phyloP scores from a whole-genome alignment of 1,284 basidiomycete genomes.

The Chondrostereum purpureum region DNA sequence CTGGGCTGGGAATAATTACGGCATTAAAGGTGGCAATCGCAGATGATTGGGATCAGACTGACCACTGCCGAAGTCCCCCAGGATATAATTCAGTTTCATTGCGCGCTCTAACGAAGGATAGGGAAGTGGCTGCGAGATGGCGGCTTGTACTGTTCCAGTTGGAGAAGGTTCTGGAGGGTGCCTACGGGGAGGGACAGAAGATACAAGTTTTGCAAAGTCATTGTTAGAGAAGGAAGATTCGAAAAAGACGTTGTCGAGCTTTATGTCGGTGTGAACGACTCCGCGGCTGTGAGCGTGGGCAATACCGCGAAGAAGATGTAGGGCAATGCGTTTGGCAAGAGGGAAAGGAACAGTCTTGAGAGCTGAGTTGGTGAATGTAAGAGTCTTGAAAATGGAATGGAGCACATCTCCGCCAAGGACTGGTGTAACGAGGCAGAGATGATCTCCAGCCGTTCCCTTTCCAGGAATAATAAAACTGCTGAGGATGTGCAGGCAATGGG shows the following conservation, averaged over 20 bases:
- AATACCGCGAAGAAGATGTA: slow-evolving; percentile 20
- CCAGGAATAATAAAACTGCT: slow-evolving; percentile 14
- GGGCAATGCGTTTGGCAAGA: slow-evolving; percentile 22
- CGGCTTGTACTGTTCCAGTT: slow-evolving; percentile 19
- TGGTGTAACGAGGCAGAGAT: slow-evolving; percentile 23
- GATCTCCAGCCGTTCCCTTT: slow-evolving; percentile 17
- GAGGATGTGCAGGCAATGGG: slow-evolving; percentile 15
- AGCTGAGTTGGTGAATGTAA: slow-evolving; percentile 7
- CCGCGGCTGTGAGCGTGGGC: slow-evolving; percentile 16
- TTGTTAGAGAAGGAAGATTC: slow-evolving; percentile 12
- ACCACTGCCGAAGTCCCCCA: slow-evolving; percentile 27
- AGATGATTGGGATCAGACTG: no score
- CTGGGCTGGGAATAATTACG: no score
- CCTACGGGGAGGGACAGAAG: slow-evolving; percentile 14
- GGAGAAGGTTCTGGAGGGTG: slow-evolving; percentile 19
- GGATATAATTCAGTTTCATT: slow-evolving; percentile 18
- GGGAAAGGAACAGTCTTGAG: slow-evolving; percentile 16
- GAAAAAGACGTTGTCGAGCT: slow-evolving; percentile 23
- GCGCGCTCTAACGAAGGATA: slow-evolving; percentile 20
- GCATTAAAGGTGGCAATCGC: no score
- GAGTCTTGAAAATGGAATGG: slow-evolving; percentile 17
- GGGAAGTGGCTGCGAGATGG: slow-evolving; percentile 25
- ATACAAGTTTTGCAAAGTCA: no score
- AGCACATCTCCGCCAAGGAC: slow-evolving; percentile 22
- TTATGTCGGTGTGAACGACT: slow-evolving; percentile 25